A percentile compares a stretch with the other conserved stretches of the same genome.
Evolutionary conservation across 164 flowering plant species (phyloP).

Genomic region (Akebia trifoliata): DNA sequence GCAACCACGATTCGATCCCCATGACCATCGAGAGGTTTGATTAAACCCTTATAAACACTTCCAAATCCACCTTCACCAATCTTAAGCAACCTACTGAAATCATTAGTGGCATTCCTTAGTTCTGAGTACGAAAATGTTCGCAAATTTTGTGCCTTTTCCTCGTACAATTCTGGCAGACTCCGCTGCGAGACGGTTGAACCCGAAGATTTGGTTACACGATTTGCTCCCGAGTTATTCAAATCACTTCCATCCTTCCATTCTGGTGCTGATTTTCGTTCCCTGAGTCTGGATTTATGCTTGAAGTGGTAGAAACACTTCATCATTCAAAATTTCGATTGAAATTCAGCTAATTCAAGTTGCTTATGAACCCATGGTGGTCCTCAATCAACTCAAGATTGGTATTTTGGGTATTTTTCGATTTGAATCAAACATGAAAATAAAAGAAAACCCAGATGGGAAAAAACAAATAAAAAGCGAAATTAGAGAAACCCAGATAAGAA

Average conservation of each 20-base stretch:
- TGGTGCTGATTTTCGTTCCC: constrained; percentile 49
- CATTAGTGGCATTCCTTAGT: constrained; percentile 52
- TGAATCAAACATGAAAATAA: too few relatives aligned
- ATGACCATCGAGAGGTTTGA: constrained; percentile 41
- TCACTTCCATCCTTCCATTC: constrained; percentile 25
- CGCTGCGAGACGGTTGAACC: constrained; percentile 33
- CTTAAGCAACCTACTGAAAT: constrained; percentile 53
- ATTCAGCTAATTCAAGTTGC: constrained; percentile 1
- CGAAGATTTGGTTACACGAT: constrained; percentile 35
- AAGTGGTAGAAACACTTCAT: constrained; percentile 60
- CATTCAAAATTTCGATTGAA: background rate
- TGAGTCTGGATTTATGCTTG: constrained; percentile 29
- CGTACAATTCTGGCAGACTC: constrained; percentile 47
- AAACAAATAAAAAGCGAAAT: too few relatives aligned
- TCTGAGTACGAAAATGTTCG: constrained; percentile 51
- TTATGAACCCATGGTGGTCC: too few relatives aligned
- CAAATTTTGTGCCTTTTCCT: constrained; percentile 54
- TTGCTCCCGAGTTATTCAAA: constrained; percentile 23
- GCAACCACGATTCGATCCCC: constrained; percentile 57
- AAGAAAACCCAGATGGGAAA: background rate
- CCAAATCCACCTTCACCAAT: constrained; percentile 90
- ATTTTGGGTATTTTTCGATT: background rate
- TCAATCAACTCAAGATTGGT: too few relatives aligned
- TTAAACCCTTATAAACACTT: constrained; percentile 54
- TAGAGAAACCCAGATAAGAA: too few relatives aligned